These are phyloP conservation scores for Chaetoceros tenuissimus DNA, from an alignment of 108 stramenopile genomes.

Conservation along the genomic window DNA sequence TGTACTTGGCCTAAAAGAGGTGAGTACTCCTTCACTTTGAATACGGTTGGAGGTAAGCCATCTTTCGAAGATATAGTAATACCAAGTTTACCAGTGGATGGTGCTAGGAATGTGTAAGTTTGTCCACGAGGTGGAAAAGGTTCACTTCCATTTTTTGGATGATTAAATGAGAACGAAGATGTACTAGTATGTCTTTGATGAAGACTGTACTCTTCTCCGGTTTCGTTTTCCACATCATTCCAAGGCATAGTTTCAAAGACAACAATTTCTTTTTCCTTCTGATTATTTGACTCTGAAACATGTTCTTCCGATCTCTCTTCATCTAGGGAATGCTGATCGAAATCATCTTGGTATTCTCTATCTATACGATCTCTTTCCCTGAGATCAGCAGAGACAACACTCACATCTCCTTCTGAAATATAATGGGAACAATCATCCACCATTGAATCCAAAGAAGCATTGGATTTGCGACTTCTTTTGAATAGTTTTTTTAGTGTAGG, in stretches of 20 bases:
- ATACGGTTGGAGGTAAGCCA: constrained; percentile 21
- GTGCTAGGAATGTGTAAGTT: constrained; percentile 18
- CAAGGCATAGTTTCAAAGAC: not conserved
- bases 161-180: not conserved
- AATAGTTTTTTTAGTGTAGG: not conserved
- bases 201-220: not conserved
- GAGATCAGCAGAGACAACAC: not conserved
- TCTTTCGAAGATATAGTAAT: constrained; percentile 16
- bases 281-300: not conserved
- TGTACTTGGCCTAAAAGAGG: constrained; percentile 35
- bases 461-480: not conserved
- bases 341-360: too few relatives aligned
- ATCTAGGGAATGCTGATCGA: too few relatives aligned
- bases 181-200: not conserved
- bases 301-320: too few relatives aligned
- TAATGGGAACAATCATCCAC: not conserved
- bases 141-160: constrained; percentile 1
- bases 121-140: not conserved
- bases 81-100: constrained; percentile 28
- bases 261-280: not conserved
- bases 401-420: not conserved
- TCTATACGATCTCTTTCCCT: not conserved
- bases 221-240: not conserved
- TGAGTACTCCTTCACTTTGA: constrained; percentile 39
- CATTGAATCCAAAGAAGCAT: not conserved